These are phyloP conservation scores for Rhizopus arrhizus DNA, from an alignment of 371 early-diverging fungal genomes.

Conservation along the genomic window DNA sequence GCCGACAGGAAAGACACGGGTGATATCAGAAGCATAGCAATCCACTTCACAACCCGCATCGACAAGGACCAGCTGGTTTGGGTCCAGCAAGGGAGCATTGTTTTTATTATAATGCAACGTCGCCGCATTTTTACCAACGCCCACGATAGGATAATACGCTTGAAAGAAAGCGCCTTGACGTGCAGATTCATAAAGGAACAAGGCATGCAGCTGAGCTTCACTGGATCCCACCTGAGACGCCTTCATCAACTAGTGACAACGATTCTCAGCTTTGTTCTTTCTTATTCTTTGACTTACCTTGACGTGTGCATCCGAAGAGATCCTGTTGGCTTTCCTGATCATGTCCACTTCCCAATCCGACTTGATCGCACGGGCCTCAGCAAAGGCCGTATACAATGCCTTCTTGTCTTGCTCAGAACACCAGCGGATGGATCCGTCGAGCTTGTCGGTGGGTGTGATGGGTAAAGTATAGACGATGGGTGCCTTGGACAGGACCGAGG, in stretches of 20 bases:
- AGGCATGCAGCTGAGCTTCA: slow-evolving; percentile 76
- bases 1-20: slow-evolving; percentile 86
- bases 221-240: slow-evolving; percentile 58
- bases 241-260: slow-evolving; percentile 62
- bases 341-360: slow-evolving; percentile 73
- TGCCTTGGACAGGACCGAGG: slow-evolving; percentile 29
- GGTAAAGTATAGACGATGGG: slow-evolving; percentile 44
- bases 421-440: slow-evolving; percentile 18
- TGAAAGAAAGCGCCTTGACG: slow-evolving; percentile 74
- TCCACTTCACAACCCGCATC: slow-evolving; percentile 87
- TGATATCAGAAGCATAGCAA: slow-evolving; percentile 90
- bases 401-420: slow-evolving; percentile 35
- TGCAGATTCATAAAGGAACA: slow-evolving; percentile 76
- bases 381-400: slow-evolving; percentile 61
- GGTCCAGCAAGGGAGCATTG: slow-evolving; percentile 50
- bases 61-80: slow-evolving; percentile 67
- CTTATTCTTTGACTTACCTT: slow-evolving; percentile 30
- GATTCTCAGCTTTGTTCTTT: background rate
- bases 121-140: slow-evolving; percentile 77
- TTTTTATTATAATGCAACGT: slow-evolving; percentile 85
- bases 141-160: slow-evolving; percentile 88
- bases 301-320: slow-evolving; percentile 80
- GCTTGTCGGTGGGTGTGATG: slow-evolving; percentile 15
- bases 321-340: slow-evolving; percentile 76
- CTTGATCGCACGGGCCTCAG: slow-evolving; percentile 81